phyloP scores from a whole-genome alignment of 2,329 filamentous ascomycete species.

The Purpureocillium takamizusanense region DNA sequence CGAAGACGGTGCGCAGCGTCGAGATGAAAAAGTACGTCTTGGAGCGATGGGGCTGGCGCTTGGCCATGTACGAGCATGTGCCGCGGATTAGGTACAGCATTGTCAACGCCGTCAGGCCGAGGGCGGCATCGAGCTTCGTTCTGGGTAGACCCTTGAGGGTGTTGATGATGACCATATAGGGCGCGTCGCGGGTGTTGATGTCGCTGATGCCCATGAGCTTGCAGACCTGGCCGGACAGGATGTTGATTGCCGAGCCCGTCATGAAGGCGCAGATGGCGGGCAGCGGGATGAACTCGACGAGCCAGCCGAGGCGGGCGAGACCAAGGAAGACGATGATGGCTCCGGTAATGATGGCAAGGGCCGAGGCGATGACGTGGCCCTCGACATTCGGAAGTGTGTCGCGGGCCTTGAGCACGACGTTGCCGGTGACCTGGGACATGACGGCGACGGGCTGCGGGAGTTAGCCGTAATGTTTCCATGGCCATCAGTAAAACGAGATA shows the following conservation, averaged over 20 bases:
- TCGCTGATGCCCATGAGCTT: slow-evolving; percentile 40
- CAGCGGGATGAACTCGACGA: slow-evolving; percentile 45
- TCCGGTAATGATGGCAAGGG: slow-evolving; percentile 38
- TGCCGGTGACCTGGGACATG: slow-evolving; percentile 43
- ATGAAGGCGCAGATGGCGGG: slow-evolving; percentile 45
- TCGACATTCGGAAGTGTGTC: slow-evolving; percentile 27
- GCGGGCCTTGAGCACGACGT: slow-evolving; percentile 32
- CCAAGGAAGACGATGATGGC: slow-evolving; percentile 40
- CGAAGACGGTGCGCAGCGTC: slow-evolving; percentile 70
- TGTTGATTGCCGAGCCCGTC: slow-evolving; percentile 43
- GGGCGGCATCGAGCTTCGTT: slow-evolving; percentile 59
- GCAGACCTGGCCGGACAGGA: slow-evolving; percentile 39
- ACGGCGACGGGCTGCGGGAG: slow-evolving; percentile 39
- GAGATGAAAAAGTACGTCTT: slow-evolving; percentile 72
- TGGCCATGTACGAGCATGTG: slow-evolving; percentile 54
- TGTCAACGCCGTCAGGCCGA: slow-evolving; percentile 60
- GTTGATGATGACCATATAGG: slow-evolving; percentile 42
- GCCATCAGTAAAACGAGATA: slow-evolving; percentile 9
- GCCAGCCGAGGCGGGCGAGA: slow-evolving; percentile 40
- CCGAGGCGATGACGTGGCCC: slow-evolving; percentile 36
- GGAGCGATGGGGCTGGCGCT: slow-evolving; percentile 53
- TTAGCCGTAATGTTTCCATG: slow-evolving; percentile 5
- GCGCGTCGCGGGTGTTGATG: slow-evolving; percentile 38
- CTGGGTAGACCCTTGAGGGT: slow-evolving; percentile 35
- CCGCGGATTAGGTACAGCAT: slow-evolving; percentile 61